Conservation (phyloP, 148 eudicot genomes). For the Rheum nobile region DNA sequence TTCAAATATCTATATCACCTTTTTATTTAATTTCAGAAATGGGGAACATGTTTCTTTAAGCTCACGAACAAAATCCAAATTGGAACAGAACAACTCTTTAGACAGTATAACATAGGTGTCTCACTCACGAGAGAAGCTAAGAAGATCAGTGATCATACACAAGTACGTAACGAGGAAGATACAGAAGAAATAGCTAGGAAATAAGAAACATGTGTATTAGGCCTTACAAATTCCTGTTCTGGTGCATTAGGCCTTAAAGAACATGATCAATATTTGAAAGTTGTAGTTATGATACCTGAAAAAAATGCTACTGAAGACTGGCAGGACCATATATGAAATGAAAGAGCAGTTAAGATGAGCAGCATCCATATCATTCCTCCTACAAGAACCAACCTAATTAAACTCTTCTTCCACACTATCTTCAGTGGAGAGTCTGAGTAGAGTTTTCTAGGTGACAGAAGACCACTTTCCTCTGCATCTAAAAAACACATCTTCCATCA, state of each 20-base stretch:
- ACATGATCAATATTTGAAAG: not conserved
- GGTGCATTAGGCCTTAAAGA: not conserved
- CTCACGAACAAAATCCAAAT: not conserved
- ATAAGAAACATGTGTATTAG: too few relatives aligned
- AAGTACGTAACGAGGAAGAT: not conserved
- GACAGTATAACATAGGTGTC: not conserved
- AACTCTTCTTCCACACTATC: conserved; percentile 76
- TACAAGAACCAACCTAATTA: conserved; percentile 69
- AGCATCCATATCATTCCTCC: conserved; percentile 88
- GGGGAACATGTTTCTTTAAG: not conserved
- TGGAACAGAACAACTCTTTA: not conserved
- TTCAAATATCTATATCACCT: not conserved
- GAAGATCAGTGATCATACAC: not conserved
- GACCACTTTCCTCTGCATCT: conserved; percentile 37
- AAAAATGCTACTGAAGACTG: conserved; percentile 80
- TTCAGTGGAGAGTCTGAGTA: conserved; percentile 45
- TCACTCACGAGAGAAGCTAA: not conserved
- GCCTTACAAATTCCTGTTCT: not conserved
- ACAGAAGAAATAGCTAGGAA: not conserved
- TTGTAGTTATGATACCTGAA: conserved; percentile 49
- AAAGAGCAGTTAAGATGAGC: conserved; percentile 56
- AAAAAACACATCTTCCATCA: conserved; percentile 7
- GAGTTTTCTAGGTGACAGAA: conserved; percentile 30
- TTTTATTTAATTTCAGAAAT: not conserved
- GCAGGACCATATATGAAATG: conserved; percentile 90